Base-by-base conservation (phyloP, 2,329 filamentous ascomycete species). In the Trichoderma afroharzianum region DNA sequence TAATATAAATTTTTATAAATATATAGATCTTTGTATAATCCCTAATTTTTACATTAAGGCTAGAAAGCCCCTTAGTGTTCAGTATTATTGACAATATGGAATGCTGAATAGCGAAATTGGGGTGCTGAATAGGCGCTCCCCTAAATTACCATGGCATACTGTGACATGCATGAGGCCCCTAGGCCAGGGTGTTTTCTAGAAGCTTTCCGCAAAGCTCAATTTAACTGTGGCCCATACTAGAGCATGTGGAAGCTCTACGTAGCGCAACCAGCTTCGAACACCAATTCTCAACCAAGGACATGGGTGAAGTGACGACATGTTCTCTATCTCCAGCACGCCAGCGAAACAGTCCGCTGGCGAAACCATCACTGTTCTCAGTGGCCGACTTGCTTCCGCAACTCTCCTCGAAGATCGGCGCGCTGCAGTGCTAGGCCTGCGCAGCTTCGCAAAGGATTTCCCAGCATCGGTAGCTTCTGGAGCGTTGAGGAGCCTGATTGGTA, bases 271-370 rank as follows among this genome's bases (percentile, higher is more conserved):
- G 43, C 30, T 53, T 26, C 28, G 12, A 15, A 62, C 24, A 24
- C 43, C 67, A 53, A 53, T 28, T 50, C 28, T 61, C 55, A 36
- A 33, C 50, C 32, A 43, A 50, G 59, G 67, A 53, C 67, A 69
- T 69, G 67, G 67, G 67, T 61, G 36, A 61, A 61, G 57, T 57
- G 55, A 53, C 67, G 67, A 69, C 69, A 91, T 91, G 88, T 90
- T 91, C 80, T 89, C 88, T 57, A 89, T 91, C 78, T 83, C 89
- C 72, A 84, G 87, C 72, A 93, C 94, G 79, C 96, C 96, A 77
- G 94, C 94, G 80, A 96, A 97, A 86, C 96, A 99, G 87, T 97
- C 94, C 78, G 96, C 95, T 76, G 92, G 93, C 79, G 94, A 97
- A 80, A 98, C 96, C 55, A 99, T 99, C 81, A 92, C 91, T 73